Conservation (phyloP, 805 yeast species). For the Wickerhamiella spandovensis region DNA sequence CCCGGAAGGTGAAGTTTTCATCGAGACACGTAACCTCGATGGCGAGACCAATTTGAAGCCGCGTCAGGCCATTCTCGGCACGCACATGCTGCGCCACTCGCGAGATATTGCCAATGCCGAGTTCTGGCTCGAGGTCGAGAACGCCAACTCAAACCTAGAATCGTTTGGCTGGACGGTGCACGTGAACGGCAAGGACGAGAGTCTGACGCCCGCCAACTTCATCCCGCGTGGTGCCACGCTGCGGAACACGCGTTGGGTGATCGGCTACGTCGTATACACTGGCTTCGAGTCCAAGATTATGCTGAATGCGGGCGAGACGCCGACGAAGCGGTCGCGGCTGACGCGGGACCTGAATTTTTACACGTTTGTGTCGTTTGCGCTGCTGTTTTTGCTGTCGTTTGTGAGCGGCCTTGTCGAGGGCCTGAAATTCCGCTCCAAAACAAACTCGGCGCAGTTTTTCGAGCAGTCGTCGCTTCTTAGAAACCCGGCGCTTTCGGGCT, state of each 20-base stretch:
- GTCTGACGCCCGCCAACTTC: conserved; percentile 48
- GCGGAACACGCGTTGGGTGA: conserved; percentile 64
- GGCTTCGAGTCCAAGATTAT: conserved; percentile 66
- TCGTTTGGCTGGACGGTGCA: conserved; percentile 53
- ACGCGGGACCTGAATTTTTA: conserved; percentile 53
- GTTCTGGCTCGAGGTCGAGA: conserved; percentile 56
- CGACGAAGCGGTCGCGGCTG: conserved; percentile 55
- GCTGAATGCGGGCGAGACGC: conserved; percentile 67
- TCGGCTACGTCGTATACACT: conserved; percentile 64
- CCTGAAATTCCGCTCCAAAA: conserved; percentile 34
- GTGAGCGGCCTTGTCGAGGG: conserved; percentile 63
- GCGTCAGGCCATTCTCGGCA: conserved; percentile 40
- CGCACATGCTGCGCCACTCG: conserved; percentile 40
- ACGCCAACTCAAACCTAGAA: conserved; percentile 55
- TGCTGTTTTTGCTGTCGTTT: conserved; percentile 53
- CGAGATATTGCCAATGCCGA: conserved; percentile 43
- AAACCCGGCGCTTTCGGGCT: conserved; percentile 49
- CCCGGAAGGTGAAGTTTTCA: conserved; percentile 52
- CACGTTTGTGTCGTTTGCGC: conserved; percentile 47
- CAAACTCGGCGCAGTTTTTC: conserved; percentile 39
- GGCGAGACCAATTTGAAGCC: conserved; percentile 67
- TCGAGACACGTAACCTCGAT: conserved; percentile 59
- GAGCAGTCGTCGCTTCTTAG: conserved; percentile 51
- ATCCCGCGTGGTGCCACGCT: conserved; percentile 60
- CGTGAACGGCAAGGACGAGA: conserved; percentile 37